phyloP scores from a whole-genome alignment of 140 eudicot genomes.

The Erigeron philadelphicus region DNA sequence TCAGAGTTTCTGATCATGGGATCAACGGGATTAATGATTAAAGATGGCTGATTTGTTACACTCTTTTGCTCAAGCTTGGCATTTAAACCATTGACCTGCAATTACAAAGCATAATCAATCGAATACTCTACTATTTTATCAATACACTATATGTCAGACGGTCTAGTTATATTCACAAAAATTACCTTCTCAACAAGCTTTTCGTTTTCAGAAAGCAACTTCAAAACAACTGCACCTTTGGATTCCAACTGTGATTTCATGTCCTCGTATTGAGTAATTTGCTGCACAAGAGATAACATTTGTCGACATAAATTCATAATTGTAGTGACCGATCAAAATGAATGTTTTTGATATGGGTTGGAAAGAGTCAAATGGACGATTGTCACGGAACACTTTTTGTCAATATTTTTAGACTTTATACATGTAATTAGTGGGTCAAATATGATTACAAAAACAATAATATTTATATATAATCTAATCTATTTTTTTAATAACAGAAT shows the following conservation, averaged over 20 bases:
- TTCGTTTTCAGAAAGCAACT: constrained; percentile 55
- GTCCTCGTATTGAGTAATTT: constrained; percentile 32
- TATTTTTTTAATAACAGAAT: too few species aligned
- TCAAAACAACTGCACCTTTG: constrained; percentile 48
- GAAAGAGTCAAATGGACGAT: too few species aligned
- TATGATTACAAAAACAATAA: too few species aligned
- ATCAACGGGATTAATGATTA: constrained; percentile 26
- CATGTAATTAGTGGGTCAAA: too few species aligned
- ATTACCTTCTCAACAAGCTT: constrained; percentile 65
- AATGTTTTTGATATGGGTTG: too few species aligned
- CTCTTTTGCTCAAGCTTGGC: constrained; percentile 43
- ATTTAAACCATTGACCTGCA: constrained; percentile 52
- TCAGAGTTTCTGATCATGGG: constrained; percentile 19
- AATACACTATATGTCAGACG: background rate
- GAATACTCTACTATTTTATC: background rate
- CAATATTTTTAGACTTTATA: too few species aligned
- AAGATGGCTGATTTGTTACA: constrained; percentile 25
- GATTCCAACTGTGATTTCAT: constrained; percentile 47
- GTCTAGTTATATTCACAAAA: background rate
- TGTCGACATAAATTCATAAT: background rate
- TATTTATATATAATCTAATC: too few species aligned
- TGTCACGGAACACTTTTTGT: too few species aligned
- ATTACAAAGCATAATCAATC: constrained; percentile 17
- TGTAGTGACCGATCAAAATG: too few species aligned
- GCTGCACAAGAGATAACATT: constrained; percentile 31